Percentiles rank a stretch among this genome's conserved stretches.
Evolutionary conservation across 148 eudicot species (phyloP).

Genomic region (Diospyros lotus): DNA sequence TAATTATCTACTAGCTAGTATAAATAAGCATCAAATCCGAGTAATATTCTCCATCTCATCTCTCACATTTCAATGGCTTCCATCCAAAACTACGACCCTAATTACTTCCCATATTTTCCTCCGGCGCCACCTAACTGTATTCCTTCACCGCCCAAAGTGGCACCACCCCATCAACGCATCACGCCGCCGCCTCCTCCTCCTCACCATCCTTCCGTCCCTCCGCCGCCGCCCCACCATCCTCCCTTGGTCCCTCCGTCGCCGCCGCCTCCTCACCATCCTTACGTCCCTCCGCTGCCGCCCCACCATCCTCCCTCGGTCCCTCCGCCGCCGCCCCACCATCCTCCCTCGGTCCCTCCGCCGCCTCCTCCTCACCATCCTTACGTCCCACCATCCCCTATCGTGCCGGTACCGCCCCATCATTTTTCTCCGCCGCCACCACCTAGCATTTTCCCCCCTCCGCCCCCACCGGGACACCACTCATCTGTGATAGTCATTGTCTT

Average conservation of each 20-base stretch:
- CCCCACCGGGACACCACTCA: constrained; percentile 52
- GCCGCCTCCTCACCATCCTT: constrained; percentile 11
- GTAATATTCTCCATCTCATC: constrained; percentile 1
- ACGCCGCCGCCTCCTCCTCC: constrained; percentile 26
- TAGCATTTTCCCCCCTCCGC: constrained; percentile 35
- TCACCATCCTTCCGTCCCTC: constrained; percentile 16
- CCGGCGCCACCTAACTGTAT: constrained; percentile 26
- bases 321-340: too few species aligned
- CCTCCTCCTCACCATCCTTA: too few species aligned
- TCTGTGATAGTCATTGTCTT: constrained; percentile 53
- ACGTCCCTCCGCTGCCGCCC: constrained; percentile 20
- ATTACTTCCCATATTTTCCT: constrained; percentile 24
- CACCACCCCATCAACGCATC: constrained; percentile 29
- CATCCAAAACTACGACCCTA: constrained; percentile 30
- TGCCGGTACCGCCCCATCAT: too few species aligned
- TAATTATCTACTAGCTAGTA: constrained; percentile 1
- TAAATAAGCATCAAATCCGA: constrained; percentile 25
- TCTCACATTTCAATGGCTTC: constrained; percentile 32
- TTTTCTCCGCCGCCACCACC: constrained; percentile 27
- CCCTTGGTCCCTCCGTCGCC: constrained; percentile 19
- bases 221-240: constrained; percentile 42
- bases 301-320: constrained; percentile 7
- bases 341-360: too few species aligned
- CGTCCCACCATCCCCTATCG: too few species aligned
- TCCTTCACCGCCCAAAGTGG: constrained; percentile 27